Conservation (phyloP, 345 rosid species). For the Limnanthes douglasii region DNA sequence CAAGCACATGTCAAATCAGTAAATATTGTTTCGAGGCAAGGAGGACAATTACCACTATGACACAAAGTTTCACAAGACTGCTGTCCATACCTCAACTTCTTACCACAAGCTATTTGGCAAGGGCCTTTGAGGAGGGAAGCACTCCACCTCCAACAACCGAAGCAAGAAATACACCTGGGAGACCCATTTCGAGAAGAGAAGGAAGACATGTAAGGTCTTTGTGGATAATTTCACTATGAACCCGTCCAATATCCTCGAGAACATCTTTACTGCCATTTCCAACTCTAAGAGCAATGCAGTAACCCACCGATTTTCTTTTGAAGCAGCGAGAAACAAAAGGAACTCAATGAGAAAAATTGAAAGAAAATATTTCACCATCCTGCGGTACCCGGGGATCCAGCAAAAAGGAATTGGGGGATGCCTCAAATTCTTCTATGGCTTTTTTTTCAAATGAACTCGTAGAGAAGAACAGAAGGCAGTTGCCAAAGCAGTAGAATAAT, state of each 20-base stretch:
- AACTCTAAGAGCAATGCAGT: constrained; percentile 77
- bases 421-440: constrained; percentile 42
- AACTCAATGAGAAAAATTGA: constrained; percentile 86
- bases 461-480: constrained; percentile 80
- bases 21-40: constrained; percentile 84
- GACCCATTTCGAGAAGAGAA: too few species aligned
- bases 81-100: constrained; percentile 86
- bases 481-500: constrained; percentile 82
- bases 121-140: too few species aligned
- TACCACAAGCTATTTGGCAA: constrained; percentile 79
- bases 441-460: constrained; percentile 59
- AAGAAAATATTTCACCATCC: constrained; percentile 51
- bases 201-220: too few species aligned
- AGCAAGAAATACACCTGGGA: too few species aligned
- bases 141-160: too few species aligned
- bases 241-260: constrained; percentile 66
- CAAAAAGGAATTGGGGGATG: constrained; percentile 46
- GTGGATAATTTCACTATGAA: constrained; percentile 81
- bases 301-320: constrained; percentile 91
- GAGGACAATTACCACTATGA: constrained; percentile 95
- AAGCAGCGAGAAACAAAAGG: constrained; percentile 82
- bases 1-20: constrained; percentile 88
- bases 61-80: constrained; percentile 79
- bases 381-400: constrained; percentile 46
- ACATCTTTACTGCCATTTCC: constrained; percentile 74